Evolutionary conservation across 441 rosid genomes (phyloP), one percentile per base, ranked within the genome.

Genomic region (Erysimum pusillum): DNA sequence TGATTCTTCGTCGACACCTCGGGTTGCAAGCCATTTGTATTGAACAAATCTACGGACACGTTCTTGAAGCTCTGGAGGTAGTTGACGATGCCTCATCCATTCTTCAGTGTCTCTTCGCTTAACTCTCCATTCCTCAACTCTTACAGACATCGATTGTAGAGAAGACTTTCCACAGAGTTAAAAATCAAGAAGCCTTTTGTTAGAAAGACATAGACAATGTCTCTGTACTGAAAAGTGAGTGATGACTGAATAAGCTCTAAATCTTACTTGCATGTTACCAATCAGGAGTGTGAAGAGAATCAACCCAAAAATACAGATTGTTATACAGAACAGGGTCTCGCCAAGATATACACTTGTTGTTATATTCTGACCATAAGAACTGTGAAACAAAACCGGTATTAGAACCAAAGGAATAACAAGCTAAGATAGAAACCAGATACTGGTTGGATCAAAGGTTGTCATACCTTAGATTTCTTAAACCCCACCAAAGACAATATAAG

Each of bases 401-500:
- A 71, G 4, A 63, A 36, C 44, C 17, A 54, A 15, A 45, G 1
- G 31, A 49, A 17, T 25, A 8, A 46, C 6, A 56, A 49, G 18
- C 4, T 48, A 36, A 63, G 14, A 38, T 38, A 57, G 6, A n/a
- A 36, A 69, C 4, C 0, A 42, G 5, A 57, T 14, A 1, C 2
- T 15, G 25, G 38, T 69, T 45, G 39, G 44, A 42, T 35, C 25
- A 64, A 73, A 73, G 62, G 22, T 0, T 66, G 9, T 9, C 20
- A 52, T 80, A 93, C 99, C 98, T 89, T 59, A 91, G 66, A 83
- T 87, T 93, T 84, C 89, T 85, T 49, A 95, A 76, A 22, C 99
- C 98, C 97, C 97, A 95, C 97, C 99, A 93, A 59, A 95, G 97
- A 63, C 99, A 93, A 71, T 88, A 93, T 69, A 95, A 84, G 63